Conservation (phyloP, 495 filamentous ascomycete genomes). For the Aspergillus nanangensis region DNA sequence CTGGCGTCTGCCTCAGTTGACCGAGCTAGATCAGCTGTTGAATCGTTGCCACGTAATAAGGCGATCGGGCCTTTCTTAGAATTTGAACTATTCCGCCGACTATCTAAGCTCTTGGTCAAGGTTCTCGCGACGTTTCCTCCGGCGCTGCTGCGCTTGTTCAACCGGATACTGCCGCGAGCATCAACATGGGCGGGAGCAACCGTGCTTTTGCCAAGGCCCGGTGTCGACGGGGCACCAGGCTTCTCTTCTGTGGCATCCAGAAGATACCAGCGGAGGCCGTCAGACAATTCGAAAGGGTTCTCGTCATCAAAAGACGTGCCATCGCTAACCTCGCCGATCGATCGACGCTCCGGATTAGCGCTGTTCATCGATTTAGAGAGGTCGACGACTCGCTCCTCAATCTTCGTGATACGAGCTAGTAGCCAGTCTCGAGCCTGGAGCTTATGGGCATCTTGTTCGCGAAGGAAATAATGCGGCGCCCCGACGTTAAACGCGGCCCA, state of each 20-base stretch:
- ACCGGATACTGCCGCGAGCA: conserved; percentile 65
- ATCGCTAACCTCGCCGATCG: conserved; percentile 50
- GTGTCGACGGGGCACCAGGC: conserved; percentile 86
- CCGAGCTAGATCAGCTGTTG: conserved; percentile 31
- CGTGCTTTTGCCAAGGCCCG: conserved; percentile 82
- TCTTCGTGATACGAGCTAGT: conserved; percentile 84
- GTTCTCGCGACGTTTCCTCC: conserved; percentile 67
- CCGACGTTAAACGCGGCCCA: conserved; percentile 99
- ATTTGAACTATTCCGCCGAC: conserved; percentile 77
- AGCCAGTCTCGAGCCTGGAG: conserved; percentile 85
- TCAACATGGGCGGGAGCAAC: conserved; percentile 86
- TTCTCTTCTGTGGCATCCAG: conserved; percentile 93
- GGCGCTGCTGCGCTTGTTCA: conserved; percentile 49
- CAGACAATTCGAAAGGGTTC: conserved; percentile 95
- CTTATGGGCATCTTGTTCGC: conserved; percentile 86
- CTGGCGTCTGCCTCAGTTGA: conserved; percentile 26
- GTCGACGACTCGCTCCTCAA: conserved; percentile 92
- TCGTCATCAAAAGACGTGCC: conserved; percentile 76
- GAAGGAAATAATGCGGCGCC: conserved; percentile 93
- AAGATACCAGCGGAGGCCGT: conserved; percentile 93
- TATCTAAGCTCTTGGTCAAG: conserved; percentile 82
- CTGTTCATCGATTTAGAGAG: conserved; percentile 68
- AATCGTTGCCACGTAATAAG: conserved; percentile 30
- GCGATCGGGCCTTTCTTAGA: conserved; percentile 60
- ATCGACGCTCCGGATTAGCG: conserved; percentile 51